Conservation (phyloP, 441 rosid genomes). For the Jatropha multifida region DNA sequence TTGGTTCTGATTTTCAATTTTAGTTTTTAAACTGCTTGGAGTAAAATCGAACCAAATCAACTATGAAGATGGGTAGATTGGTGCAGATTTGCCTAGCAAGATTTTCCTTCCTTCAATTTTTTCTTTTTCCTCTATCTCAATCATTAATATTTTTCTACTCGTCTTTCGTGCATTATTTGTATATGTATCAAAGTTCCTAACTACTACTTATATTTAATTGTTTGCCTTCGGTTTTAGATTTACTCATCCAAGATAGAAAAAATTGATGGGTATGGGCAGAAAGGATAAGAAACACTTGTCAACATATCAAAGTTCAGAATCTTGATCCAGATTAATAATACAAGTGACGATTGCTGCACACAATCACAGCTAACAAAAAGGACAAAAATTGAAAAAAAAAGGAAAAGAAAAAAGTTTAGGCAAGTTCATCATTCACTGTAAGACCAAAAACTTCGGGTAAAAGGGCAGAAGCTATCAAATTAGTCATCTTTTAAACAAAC, state of each 20-base stretch:
- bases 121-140: not conserved
- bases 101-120: not conserved
- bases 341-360: slow-evolving; percentile 7
- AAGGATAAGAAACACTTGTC: slow-evolving; percentile 6
- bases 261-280: not conserved
- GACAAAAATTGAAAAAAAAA: not conserved
- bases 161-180: not conserved
- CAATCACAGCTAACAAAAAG: too few species aligned
- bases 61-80: not conserved
- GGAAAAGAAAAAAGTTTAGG: not conserved
- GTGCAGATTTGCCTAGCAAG: not conserved
- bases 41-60: too few species aligned
- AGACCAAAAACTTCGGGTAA: slow-evolving; percentile 12
- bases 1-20: too few species aligned
- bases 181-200: slow-evolving; percentile 5
- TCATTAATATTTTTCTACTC: not conserved
- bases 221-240: not conserved
- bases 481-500: slow-evolving; percentile 22
- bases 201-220: slow-evolving; percentile 9
- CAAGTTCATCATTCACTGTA: slow-evolving; percentile 26
- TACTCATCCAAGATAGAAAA: slow-evolving; percentile 16
- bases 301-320: not conserved
- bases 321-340: slow-evolving; percentile 18
- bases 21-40: too few species aligned
- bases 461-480: not conserved